A percentile compares a stretch with the other conserved stretches of the same genome.
These are phyloP conservation scores for Dioscorea dumetorum DNA, from an alignment of 106 monocot species.

Conservation along the genomic window DNA sequence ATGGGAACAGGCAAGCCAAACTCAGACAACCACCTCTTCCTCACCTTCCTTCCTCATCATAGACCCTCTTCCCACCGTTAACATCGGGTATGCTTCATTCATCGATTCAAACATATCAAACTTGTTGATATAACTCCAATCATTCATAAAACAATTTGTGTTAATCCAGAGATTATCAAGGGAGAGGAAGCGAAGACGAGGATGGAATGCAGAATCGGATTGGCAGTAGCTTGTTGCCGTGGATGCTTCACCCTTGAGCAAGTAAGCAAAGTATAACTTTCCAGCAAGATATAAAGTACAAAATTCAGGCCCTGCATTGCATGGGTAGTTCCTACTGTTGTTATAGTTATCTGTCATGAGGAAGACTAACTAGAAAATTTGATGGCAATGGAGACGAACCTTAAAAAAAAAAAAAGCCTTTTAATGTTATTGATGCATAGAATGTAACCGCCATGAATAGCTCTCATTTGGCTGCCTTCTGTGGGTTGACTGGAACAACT, in stretches of 20 bases:
- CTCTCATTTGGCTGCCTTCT: too few relatives aligned
- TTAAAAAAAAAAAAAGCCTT: background rate
- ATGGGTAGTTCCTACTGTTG: background rate
- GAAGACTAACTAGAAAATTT: background rate
- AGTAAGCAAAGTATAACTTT: too few relatives aligned
- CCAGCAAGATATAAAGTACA: background rate
- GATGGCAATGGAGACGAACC: background rate
- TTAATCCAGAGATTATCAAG: conserved; percentile 1
- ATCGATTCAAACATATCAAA: background rate
- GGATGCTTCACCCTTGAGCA: conserved; percentile 3
- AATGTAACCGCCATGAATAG: too few relatives aligned
- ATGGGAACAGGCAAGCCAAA: conserved; percentile 1
- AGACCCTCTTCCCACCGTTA: background rate
- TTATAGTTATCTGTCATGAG: background rate
- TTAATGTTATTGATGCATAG: background rate
- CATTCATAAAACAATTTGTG: background rate
- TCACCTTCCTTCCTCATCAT: background rate
- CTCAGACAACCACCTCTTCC: conserved; percentile 8
- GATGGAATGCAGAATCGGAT: background rate
- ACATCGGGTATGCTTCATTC: conserved; percentile 1
- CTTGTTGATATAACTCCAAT: background rate
- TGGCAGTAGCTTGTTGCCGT: background rate
- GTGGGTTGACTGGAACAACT: too few relatives aligned
- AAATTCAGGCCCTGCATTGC: background rate
- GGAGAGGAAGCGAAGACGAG: background rate